These are phyloP conservation scores for Ustilago nuda DNA, from an alignment of 1,284 basidiomycete genomes.

Conservation along the genomic window DNA sequence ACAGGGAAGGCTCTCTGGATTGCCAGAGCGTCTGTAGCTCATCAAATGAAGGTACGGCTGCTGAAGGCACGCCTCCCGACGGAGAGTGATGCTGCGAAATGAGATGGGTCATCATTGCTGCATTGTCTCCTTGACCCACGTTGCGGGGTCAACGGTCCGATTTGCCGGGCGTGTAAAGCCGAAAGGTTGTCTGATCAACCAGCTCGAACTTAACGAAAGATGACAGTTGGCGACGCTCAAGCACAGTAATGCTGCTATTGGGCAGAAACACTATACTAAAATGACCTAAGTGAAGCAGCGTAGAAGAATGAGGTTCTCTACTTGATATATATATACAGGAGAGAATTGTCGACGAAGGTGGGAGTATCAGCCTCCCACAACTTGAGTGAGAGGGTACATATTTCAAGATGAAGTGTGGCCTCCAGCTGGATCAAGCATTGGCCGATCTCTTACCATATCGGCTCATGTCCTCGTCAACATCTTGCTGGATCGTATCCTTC, in stretches of 20 bases:
- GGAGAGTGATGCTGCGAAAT: neutral
- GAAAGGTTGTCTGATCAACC: neutral
- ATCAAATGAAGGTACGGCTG: neutral
- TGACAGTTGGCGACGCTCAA: neutral
- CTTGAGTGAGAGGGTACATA: too few species aligned
- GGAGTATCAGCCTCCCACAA: too few species aligned
- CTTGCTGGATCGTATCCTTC: too few species aligned
- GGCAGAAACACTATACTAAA: neutral
- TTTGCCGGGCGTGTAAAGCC: neutral
- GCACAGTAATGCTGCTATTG: neutral
- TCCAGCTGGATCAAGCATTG: too few species aligned
- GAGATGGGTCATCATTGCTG: neutral
- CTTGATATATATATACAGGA: too few species aligned
- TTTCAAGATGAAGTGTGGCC: too few species aligned
- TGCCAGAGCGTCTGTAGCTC: neutral
- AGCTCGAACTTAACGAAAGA: neutral
- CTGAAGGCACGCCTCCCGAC: constrained; percentile 1
- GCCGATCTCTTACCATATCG: too few species aligned
- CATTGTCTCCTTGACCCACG: neutral
- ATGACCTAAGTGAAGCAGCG: too few species aligned
- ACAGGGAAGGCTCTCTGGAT: neutral
- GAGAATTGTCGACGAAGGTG: too few species aligned
- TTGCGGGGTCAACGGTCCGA: neutral
- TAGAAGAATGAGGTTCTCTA: too few species aligned
- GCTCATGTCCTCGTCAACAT: too few species aligned